Base-by-base conservation (phyloP, 1,284 basidiomycete species). In the Tilletia indica region DNA sequence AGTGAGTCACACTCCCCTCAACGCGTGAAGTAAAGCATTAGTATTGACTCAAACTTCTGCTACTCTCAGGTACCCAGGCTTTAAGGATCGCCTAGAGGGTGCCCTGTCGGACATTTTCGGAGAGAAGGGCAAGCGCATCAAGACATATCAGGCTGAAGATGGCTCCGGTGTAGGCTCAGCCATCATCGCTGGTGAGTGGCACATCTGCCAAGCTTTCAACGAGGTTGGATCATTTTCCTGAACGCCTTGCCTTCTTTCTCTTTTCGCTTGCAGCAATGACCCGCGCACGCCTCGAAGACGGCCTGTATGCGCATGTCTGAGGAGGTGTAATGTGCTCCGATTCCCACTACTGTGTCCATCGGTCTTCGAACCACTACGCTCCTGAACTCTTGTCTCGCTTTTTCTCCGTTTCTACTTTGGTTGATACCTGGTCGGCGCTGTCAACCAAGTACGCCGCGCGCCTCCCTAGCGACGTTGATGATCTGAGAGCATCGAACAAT, bases 91-190 rank as follows among this genome's bases (percentile, higher is more conserved):
- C 19, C 71, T 83, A 39, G 80, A 83, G 72, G 71, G 78, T 63
- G 82, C 82, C n/a, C 73, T 83, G n/a, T 75, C 74, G n/a, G 82
- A 82, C 71, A 81, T 81, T 64, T 81, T 83, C 70, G 82, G 82
- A 49, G 76, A 79, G 6, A 78, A 82, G 71, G 81, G 80, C 39
- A 74, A 74, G 68, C 74, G 74, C 49, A 79, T 82, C 54, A 64
- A 68, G 38, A 78, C 78, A 38, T 79, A 79, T 70, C 82, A 83
- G 72, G 82, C 82, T 51, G 82, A 83, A 64, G 82, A 83, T 66
- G 82, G 82, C 16, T 78, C 76, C 34, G 82, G 82, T 48, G 82
- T 82, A 0, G 82, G 82, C 4, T 77, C 77, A 19, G 81, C 81
- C 39, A 80, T 83, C 70, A 82, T 83, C 74, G 82, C 82, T 16